These are phyloP conservation scores for Chaetoceros muelleri DNA, from an alignment of 108 stramenopile species.

Conservation along the genomic window DNA sequence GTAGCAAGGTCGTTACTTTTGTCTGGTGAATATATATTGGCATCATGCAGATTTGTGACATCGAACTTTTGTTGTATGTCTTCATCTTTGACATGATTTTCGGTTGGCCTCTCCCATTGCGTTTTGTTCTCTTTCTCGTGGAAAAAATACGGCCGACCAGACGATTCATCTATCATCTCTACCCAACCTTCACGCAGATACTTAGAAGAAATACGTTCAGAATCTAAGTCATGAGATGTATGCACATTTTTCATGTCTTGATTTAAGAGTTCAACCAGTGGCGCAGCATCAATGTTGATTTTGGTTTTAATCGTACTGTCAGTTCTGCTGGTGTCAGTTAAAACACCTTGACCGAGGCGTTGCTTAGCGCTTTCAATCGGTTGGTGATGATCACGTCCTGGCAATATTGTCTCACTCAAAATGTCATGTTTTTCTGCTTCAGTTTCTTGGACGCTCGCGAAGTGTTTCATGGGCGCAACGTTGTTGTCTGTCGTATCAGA, in stretches of 20 bases:
- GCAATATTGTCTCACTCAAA: no score
- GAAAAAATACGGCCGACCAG: constrained; percentile 35
- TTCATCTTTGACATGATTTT: constrained; percentile 10
- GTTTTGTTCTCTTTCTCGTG: constrained; percentile 28
- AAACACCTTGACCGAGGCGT: no score
- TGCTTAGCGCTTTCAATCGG: no score
- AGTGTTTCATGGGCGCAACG: no score
- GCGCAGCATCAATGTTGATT: background rate
- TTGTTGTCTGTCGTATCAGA: no score
- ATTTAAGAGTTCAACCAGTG: background rate
- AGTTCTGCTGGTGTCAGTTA: background rate
- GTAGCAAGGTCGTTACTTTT: background rate
- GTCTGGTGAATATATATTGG: no score
- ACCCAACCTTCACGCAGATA: constrained; percentile 32
- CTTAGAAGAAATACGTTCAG: background rate
- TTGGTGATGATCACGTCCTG: no score
- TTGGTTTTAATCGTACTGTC: background rate
- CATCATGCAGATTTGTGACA: background rate
- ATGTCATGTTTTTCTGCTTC: no score
- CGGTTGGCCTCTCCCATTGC: constrained; percentile 25
- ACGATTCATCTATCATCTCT: constrained; percentile 17
- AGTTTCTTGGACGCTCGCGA: no score
- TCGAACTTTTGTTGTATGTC: background rate
- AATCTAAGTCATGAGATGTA: no score
- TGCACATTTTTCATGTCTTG: background rate